Evolutionary conservation across 169 alveolate genomes (phyloP).

Genomic region (Babesia ovata): DNA sequence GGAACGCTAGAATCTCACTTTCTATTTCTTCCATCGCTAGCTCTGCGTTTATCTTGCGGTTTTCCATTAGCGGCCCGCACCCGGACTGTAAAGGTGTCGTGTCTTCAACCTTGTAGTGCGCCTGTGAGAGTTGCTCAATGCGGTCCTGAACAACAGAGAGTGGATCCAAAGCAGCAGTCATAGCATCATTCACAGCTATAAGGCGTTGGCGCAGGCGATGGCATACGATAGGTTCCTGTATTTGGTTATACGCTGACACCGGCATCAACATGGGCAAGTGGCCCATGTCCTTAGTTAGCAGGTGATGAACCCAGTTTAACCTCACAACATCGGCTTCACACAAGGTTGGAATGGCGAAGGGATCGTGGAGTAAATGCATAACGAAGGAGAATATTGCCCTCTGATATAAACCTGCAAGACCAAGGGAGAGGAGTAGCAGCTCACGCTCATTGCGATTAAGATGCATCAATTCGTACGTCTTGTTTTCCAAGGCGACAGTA

Average conservation of each 20-base stretch:
- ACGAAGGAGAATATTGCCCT: conserved; percentile 12
- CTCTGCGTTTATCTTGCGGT: conserved; percentile 42
- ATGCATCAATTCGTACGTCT: conserved; percentile 8
- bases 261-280: conserved; percentile 53
- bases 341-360: not conserved
- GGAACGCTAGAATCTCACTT: conserved; percentile 24
- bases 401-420: conserved; percentile 28
- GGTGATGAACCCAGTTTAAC: conserved; percentile 44
- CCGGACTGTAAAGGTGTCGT: conserved; percentile 14
- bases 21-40: conserved; percentile 38
- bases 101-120: conserved; percentile 48
- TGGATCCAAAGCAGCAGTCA: conserved; percentile 41
- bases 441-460: conserved; percentile 51
- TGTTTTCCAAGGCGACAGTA: conserved; percentile 8
- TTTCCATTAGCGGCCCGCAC: conserved; percentile 38
- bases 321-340: conserved; percentile 10
- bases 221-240: conserved; percentile 49
- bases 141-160: conserved; percentile 32
- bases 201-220: conserved; percentile 31
- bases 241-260: conserved; percentile 24
- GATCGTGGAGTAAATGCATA: conserved; percentile 1
- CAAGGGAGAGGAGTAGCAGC: conserved; percentile 38
- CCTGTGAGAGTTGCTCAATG: conserved; percentile 44
- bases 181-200: conserved; percentile 33
- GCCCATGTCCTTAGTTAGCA: conserved; percentile 31